phyloP scores from a whole-genome alignment of 2,329 filamentous ascomycete species.

The Beauveria sp. region DNA sequence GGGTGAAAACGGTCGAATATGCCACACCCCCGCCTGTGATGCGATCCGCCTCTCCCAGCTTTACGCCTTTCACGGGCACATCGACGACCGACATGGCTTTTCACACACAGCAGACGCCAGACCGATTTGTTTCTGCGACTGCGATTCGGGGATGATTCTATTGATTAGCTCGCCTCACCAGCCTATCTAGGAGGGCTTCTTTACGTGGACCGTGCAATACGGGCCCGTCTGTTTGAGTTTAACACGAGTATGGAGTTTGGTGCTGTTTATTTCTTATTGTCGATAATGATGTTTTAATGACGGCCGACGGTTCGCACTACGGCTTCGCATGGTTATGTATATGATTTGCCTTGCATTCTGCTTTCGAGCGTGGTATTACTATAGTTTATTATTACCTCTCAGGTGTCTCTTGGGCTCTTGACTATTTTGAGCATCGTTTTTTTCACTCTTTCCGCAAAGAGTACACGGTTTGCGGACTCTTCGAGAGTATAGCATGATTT shows the following conservation, averaged over 20 bases:
- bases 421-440: neutral
- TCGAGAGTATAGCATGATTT: neutral
- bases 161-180: too few species aligned
- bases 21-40: conserved; percentile 18
- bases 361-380: conserved; percentile 6
- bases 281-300: conserved; percentile 3
- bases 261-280: neutral
- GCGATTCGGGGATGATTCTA: conserved; percentile 33
- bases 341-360: neutral
- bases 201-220: neutral
- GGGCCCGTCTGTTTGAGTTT: neutral
- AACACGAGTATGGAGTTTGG: conserved; percentile 3
- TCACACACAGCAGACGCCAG: conserved; percentile 29
- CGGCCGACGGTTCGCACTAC: neutral
- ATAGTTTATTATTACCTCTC: neutral
- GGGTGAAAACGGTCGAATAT: conserved; percentile 30
- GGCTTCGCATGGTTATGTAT: neutral
- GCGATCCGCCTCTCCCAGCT: conserved; percentile 37
- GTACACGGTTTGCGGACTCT: neutral
- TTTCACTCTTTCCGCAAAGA: neutral
- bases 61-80: conserved; percentile 40
- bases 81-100: conserved; percentile 33
- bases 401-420: neutral
- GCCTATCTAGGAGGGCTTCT: too few species aligned
- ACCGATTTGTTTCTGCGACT: conserved; percentile 39